Conservation (phyloP, 2,329 filamentous ascomycete genomes). For the Aspergillus unguis region DNA sequence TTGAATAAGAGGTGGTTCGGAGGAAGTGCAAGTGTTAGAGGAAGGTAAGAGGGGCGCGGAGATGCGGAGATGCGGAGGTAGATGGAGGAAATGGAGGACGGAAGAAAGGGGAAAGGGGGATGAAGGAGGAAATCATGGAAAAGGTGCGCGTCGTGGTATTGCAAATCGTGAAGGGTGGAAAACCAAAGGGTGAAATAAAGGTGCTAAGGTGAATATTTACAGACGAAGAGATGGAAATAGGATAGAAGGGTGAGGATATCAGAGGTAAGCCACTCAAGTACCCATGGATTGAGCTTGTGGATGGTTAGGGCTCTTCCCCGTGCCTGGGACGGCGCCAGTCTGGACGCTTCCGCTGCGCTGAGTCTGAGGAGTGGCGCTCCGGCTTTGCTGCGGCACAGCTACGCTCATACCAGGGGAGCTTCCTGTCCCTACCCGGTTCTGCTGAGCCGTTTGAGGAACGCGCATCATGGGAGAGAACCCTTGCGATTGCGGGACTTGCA, state of each 20-base stretch:
- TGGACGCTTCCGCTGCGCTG: constrained; percentile 46
- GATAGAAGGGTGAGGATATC: background rate
- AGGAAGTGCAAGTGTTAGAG: background rate
- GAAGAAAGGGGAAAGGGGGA: background rate
- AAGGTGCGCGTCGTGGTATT: constrained; percentile 5
- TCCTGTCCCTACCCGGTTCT: constrained; percentile 37
- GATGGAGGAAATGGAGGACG: background rate
- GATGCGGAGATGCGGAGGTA: background rate
- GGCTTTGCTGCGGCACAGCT: constrained; percentile 40
- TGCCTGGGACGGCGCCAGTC: constrained; percentile 34
- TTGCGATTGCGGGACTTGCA: constrained; percentile 49
- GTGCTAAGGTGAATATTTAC: constrained; percentile 31
- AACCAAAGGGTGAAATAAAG: constrained; percentile 17
- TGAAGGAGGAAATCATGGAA: background rate
- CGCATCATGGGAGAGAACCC: constrained; percentile 54
- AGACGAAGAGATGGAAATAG: constrained; percentile 20
- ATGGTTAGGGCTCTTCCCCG: constrained; percentile 42
- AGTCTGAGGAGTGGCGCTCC: constrained; percentile 46
- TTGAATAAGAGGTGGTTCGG: background rate
- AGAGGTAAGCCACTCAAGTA: constrained; percentile 21
- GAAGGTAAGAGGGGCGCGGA: background rate
- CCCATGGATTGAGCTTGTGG: constrained; percentile 41
- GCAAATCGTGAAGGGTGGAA: constrained; percentile 5
- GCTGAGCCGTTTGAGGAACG: constrained; percentile 47
- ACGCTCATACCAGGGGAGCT: constrained; percentile 47